Evolutionary conservation across 495 filamentous ascomycete species (phyloP), one percentile per base, ranked within the genome.

Genomic region (Tuber borchii): DNA sequence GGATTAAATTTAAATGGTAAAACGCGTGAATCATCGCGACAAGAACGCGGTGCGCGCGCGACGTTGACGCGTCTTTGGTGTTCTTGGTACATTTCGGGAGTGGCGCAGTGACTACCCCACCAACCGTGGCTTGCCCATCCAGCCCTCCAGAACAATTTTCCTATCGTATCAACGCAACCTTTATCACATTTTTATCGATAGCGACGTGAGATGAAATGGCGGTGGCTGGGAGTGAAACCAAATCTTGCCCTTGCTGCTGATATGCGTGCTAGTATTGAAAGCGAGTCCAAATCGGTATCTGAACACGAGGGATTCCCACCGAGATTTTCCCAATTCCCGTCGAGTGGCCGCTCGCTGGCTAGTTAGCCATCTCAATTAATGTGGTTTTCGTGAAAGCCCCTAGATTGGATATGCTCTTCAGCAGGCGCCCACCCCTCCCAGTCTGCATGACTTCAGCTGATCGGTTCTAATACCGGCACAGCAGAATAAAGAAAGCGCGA

Each of bases 81-180:
- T 65, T 31, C 26, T 16, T n/a, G 26, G 56, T 6, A 34, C 56
- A 17, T 16, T 65, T 26, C 16, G 16, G 56, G 56, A 65, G 56
- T 65, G 56, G 56, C 56, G 56, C 56, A 65, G 56, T 65, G 56
- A 65, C 56, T 65, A 65, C 56, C 56, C 56, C 56, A 65, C 56
- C 14, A 65, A 65, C 56, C 26, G 26, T 65, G 56, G 56, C 56
- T 65, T 10, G 5, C 14, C 4, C 0, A 12, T 16, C 56, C 10
- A 17, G 7, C 26, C 56, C 56, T n/a, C 6, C 4, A 31, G 26
- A 26, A 26, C 4, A 31, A 65, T 61, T 26, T n/a, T 61, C 51
- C n/a, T 31, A 61, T 65, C 56, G 2, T 34, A 16, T 65, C 26
- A 65, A 17, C 1, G 51, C 51, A 56, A 34, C 56, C 56, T 65